Evolutionary conservation across 768 basidiomycete genomes (phyloP).

Genomic region (Rhizopogon roseolus): DNA sequence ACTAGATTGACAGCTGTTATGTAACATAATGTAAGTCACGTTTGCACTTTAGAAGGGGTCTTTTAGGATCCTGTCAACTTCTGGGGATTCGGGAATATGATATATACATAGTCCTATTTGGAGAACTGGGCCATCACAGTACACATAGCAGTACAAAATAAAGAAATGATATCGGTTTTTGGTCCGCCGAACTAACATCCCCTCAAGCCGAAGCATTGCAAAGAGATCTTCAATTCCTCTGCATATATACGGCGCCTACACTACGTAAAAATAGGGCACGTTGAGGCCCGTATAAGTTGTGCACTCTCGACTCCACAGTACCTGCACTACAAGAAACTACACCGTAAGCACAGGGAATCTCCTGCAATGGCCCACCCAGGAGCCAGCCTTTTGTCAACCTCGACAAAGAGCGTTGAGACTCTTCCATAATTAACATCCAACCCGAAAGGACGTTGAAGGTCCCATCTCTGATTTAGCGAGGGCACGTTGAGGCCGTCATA

Average conservation of each 20-base stretch:
- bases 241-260: constrained; percentile 1
- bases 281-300: constrained; percentile 29
- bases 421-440: constrained; percentile 47
- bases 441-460: constrained; percentile 61
- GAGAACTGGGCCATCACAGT: too few species aligned
- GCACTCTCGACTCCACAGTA: constrained; percentile 8
- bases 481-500: constrained; percentile 77
- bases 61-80: too few species aligned
- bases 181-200: too few species aligned
- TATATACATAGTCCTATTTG: too few species aligned
- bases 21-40: too few species aligned
- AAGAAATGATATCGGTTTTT: too few species aligned
- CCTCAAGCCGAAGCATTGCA: too few species aligned
- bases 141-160: too few species aligned
- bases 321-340: constrained; percentile 10
- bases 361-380: neutral
- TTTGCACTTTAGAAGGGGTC: too few species aligned
- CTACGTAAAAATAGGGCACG: constrained; percentile 20
- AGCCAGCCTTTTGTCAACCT: constrained; percentile 15
- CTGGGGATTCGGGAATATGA: too few species aligned
- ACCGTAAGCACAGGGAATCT: constrained; percentile 11
- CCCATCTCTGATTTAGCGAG: constrained; percentile 53
- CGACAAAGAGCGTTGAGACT: constrained; percentile 41
- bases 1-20: too few species aligned
- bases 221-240: neutral